A percentile compares a stretch with the other conserved stretches of the same genome.
Conservation (phyloP, 2,329 filamentous ascomycete species). For the Neurospora sp. region DNA sequence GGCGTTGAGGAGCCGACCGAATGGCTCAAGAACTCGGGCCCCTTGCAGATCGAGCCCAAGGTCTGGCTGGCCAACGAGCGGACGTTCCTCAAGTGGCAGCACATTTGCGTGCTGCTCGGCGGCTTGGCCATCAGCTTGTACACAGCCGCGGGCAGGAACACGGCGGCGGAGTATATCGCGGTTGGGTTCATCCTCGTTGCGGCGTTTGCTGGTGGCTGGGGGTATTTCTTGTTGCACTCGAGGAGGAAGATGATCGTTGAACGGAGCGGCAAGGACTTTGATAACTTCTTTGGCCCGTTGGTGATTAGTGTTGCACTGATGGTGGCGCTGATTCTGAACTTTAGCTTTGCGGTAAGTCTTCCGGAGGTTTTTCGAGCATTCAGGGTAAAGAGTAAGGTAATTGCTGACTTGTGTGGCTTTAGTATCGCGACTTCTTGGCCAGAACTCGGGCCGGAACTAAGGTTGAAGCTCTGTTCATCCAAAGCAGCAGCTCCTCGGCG, state of each 20-base stretch:
- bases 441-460: background rate
- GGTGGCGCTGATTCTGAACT: slow-evolving; percentile 73
- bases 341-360: slow-evolving; percentile 65
- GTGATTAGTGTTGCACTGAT: slow-evolving; percentile 73
- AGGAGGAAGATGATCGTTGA: slow-evolving; percentile 70
- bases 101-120: slow-evolving; percentile 81
- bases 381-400: background rate
- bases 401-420: background rate
- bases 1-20: slow-evolving; percentile 76
- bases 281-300: slow-evolving; percentile 76
- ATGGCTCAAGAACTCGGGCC: slow-evolving; percentile 92
- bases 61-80: slow-evolving; percentile 98
- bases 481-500: background rate
- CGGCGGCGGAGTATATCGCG: slow-evolving; percentile 69
- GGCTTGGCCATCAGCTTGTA: slow-evolving; percentile 76
- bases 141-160: slow-evolving; percentile 72
- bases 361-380: background rate
- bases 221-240: slow-evolving; percentile 70
- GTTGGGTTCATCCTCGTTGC: slow-evolving; percentile 75
- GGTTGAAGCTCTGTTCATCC: background rate
- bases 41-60: slow-evolving; percentile 89
- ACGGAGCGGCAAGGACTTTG: slow-evolving; percentile 85
- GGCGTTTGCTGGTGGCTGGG: slow-evolving; percentile 76
- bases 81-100: slow-evolving; percentile 98
- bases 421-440: slow-evolving; percentile 5